Base-by-base conservation (phyloP, 768 basidiomycete species). In the Suillus subluteus region DNA sequence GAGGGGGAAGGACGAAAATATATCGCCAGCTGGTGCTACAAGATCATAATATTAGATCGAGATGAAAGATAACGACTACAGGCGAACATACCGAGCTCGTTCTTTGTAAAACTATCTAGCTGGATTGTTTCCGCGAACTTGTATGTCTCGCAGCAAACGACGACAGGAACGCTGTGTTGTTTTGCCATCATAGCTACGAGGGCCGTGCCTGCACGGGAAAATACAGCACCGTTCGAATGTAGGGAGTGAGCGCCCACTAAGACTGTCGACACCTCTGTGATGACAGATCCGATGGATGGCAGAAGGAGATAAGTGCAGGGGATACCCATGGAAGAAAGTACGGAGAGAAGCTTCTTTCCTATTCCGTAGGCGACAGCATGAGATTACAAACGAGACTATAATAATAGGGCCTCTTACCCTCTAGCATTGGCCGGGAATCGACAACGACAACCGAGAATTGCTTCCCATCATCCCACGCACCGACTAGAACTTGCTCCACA, bases 61-160 rank as follows among this genome's bases (percentile, higher is more conserved):
- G 18, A 32, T 55, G 18, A 13, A 21, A 35, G 6, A 13, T 21
- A 43, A 32, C 48, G 21, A 35, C 4, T 32, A 35, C 21, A 41
- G 56, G 41, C n/a, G 18, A 7, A 44, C 86, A 75, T 70, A 94
- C 97, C 98, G 46, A 98, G 82, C 79, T 99, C 98, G 73, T 99
- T 99, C 78, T 94, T 95, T 52, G 92, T 95, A 71, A 99, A 96
- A 23, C 92, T 92, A 76, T 99, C 98, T 64, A 99, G 82, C 77
- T 93, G 90, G 37, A 99, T 91, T 41, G 88, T 88, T 71, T 99
- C 97, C 21, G 93, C 92, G 73, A 96, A 99, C 78, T 99, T 99
- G 82, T 99, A 99, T 5, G 98, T 99, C 79, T 99, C 98, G 72
- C 96, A 98, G 69, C 96, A 98, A 32, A 98, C 95, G 41, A 99